Conservation (phyloP, 2,329 filamentous ascomycete species). For the Aspergillus novofumigatus region DNA sequence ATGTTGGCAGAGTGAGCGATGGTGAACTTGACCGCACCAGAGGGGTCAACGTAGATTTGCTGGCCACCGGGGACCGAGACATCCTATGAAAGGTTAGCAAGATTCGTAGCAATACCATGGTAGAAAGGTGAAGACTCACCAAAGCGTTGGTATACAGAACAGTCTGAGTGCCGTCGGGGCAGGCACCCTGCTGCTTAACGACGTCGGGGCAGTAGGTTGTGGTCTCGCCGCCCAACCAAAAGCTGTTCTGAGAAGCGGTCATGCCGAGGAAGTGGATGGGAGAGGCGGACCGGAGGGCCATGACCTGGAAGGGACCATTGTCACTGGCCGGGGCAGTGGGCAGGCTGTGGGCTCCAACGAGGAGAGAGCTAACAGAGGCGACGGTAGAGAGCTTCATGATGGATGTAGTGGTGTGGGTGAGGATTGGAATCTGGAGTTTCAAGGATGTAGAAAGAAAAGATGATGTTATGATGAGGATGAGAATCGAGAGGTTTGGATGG, state of each 20-base stretch:
- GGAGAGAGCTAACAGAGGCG: neutral
- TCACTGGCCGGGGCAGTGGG: neutral
- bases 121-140: conserved; percentile 19
- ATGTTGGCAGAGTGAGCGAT: conserved; percentile 50
- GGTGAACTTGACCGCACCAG: conserved; percentile 55
- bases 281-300: conserved; percentile 42
- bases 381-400: neutral
- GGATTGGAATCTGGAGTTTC: neutral
- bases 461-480: neutral
- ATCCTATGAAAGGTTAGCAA: conserved; percentile 23
- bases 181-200: conserved; percentile 28
- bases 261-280: conserved; percentile 46
- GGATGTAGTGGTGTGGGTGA: conserved; percentile 1
- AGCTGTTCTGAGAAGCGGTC: conserved; percentile 42
- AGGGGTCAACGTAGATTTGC: conserved; percentile 52
- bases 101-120: conserved; percentile 19
- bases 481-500: neutral
- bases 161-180: conserved; percentile 45
- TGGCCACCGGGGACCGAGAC: conserved; percentile 61
- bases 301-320: conserved; percentile 37
- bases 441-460: neutral
- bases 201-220: conserved; percentile 46
- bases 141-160: conserved; percentile 38
- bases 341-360: neutral
- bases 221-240: conserved; percentile 47